These are phyloP conservation scores for Phalaenopsis equestris DNA, from an alignment of 106 monocot genomes.

Conservation along the genomic window DNA sequence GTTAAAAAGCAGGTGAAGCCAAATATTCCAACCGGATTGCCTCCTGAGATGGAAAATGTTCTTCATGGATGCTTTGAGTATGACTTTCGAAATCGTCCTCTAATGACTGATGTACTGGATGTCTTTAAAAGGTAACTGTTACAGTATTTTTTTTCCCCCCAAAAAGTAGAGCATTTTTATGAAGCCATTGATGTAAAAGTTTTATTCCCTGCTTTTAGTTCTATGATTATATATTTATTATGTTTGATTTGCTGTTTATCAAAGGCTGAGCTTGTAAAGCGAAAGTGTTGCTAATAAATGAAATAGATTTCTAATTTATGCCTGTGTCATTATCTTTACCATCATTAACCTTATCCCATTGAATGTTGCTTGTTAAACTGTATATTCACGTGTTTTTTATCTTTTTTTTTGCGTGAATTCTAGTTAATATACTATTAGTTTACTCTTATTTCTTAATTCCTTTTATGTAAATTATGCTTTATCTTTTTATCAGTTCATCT, in stretches of 20 bases:
- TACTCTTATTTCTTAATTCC: too few species aligned
- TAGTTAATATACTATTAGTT: too few species aligned
- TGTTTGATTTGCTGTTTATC: not conserved
- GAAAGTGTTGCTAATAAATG: not conserved
- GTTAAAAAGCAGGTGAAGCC: slow-evolving; percentile 71
- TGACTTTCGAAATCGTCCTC: slow-evolving; percentile 77
- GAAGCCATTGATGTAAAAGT: not conserved
- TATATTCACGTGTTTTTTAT: too few species aligned
- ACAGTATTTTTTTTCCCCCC: not conserved
- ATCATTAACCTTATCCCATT: too few species aligned
- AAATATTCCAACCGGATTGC: slow-evolving; percentile 60
- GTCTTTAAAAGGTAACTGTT: slow-evolving; percentile 57
- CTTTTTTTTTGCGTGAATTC: too few species aligned
- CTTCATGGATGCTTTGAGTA: slow-evolving; percentile 80
- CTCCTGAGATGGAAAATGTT: slow-evolving; percentile 53
- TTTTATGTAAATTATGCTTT: too few species aligned
- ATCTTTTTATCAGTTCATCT: too few species aligned
- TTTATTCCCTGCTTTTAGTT: too few species aligned
- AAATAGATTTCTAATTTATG: not conserved
- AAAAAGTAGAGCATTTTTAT: not conserved
- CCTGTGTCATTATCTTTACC: too few species aligned
- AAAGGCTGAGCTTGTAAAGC: not conserved
- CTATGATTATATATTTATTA: not conserved
- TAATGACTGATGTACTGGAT: slow-evolving; percentile 53
- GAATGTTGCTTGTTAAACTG: too few species aligned